Evolutionary conservation across 208 protist genomes (phyloP).

Genomic region (Leishmania amazonensis): DNA sequence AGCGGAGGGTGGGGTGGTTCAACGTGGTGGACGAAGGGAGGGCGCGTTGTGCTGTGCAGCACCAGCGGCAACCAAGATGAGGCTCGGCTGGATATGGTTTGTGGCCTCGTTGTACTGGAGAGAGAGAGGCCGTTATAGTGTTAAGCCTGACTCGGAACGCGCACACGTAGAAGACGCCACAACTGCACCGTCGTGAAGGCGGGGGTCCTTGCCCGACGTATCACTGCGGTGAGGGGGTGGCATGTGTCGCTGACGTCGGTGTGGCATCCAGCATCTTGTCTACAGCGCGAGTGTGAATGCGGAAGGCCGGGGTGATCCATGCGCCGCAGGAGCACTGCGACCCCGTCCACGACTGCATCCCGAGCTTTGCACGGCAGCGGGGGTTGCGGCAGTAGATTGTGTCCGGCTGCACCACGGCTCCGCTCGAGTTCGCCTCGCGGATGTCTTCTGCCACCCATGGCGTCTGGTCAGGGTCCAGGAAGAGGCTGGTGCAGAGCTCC

Average conservation of each 20-base stretch:
- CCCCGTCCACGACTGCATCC: constrained; percentile 85
- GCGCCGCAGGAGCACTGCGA: constrained; percentile 84
- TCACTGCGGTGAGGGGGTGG: background rate
- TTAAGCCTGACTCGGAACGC: background rate
- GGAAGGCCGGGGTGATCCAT: constrained; percentile 88
- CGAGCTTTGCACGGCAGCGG: constrained; percentile 74
- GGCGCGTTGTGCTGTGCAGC: background rate
- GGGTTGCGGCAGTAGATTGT: constrained; percentile 83
- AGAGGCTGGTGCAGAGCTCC: constrained; percentile 78
- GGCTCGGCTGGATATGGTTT: too few relatives aligned
- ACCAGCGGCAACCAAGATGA: too few relatives aligned
- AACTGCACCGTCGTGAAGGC: background rate
- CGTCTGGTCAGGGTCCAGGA: constrained; percentile 74
- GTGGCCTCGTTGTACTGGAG: background rate
- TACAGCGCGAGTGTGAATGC: constrained; percentile 66
- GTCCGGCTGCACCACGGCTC: constrained; percentile 62
- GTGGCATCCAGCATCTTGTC: constrained; percentile 39
- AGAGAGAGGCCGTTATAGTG: background rate
- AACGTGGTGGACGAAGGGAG: background rate
- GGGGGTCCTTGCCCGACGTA: too few relatives aligned
- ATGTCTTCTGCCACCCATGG: constrained; percentile 75
- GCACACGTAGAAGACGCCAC: background rate
- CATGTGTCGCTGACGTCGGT: background rate
- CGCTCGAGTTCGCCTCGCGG: constrained; percentile 39
- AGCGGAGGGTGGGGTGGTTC: background rate